phyloP scores from a whole-genome alignment of 352 stramenopile genomes.

The Globisporangium canariense region DNA sequence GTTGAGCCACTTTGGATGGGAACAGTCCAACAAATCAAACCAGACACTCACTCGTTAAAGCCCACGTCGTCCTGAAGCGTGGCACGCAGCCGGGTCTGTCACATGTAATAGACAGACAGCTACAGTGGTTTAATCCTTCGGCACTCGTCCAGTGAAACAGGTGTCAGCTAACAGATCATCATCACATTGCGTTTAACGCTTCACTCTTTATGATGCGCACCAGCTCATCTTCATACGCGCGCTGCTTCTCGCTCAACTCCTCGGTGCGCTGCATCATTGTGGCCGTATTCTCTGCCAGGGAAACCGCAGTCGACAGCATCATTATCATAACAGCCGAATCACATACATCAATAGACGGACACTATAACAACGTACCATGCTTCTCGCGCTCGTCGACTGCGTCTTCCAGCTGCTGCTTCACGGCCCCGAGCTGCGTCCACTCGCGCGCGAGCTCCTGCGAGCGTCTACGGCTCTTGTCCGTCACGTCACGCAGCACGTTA shows the following conservation, averaged over 20 bases:
- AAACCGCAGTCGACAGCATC: background rate
- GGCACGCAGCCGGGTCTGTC: constrained; percentile 18
- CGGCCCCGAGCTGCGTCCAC: constrained; percentile 24
- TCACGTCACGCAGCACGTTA: constrained; percentile 9
- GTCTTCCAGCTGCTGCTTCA: constrained; percentile 27
- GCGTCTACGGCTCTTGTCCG: constrained; percentile 6
- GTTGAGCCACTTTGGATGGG: too few species aligned
- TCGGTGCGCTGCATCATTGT: constrained; percentile 40
- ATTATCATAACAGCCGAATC: background rate
- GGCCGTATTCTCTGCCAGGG: constrained; percentile 33
- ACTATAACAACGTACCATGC: constrained; percentile 20
- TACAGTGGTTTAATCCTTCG: background rate
- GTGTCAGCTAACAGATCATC: too few species aligned
- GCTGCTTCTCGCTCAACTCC: constrained; percentile 31
- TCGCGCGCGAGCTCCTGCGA: constrained; percentile 30
- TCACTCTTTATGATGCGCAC: constrained; percentile 14
- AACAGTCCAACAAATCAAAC: background rate
- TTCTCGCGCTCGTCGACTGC: constrained; percentile 31
- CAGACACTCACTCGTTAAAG: constrained; percentile 22
- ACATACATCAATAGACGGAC: too few species aligned
- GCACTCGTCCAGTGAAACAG: background rate
- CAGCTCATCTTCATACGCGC: constrained; percentile 29
- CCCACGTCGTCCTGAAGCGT: constrained; percentile 22
- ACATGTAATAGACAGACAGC: background rate
- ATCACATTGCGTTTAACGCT: background rate